Evolutionary conservation across 805 yeast species (phyloP), one percentile per base, ranked within the genome.

Genomic region (Kodamaea restingae): DNA sequence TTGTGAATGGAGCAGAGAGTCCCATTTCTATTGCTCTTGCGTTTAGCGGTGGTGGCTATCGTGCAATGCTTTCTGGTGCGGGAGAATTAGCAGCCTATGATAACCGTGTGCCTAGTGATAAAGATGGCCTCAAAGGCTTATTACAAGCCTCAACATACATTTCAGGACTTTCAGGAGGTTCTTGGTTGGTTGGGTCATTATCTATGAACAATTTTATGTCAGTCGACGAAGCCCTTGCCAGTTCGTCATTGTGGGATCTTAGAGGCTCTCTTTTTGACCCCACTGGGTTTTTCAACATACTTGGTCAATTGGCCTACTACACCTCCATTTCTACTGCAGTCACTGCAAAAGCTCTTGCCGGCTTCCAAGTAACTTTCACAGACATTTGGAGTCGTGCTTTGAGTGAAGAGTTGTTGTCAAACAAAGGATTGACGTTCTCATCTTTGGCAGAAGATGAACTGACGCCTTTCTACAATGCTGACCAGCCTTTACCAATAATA

Each of bases 1-100:
- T 44, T 21, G 33, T 46, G 18, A 12, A 20, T 18, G 28, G 22
- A 7, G 39, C 45, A 6, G 5, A 32, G 14, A 24, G 28, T 21
- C 47, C 60, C 2, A 49, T 53, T 4, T 52, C 40, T 9, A 57
- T 65, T 11, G 72, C 61, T 4, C 32, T 65, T n/a, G 63, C 71
- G 3, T 56, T 66, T 40, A 49, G 61, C 15, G 71, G 71, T 2
- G 71, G 71, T 18, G 67, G 70, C 3, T 64, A 61, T 39, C 51
- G 71, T 38, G 63, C 70, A 9, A 61, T 68, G 87, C 62, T 87
- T 24, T 64, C 72, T 39, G 95, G 95, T 2, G 95, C 95, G n/a
- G 96, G 95, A 21, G 78, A 80, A 56, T 61, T 88, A 14, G 67
- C 90, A 1, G 95, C 93, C 1, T 61, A 84, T 42, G 96, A 88